Evolutionary conservation across 2,329 filamentous ascomycete genomes (phyloP).

Genomic region (Hymenoscyphus fraxineus): DNA sequence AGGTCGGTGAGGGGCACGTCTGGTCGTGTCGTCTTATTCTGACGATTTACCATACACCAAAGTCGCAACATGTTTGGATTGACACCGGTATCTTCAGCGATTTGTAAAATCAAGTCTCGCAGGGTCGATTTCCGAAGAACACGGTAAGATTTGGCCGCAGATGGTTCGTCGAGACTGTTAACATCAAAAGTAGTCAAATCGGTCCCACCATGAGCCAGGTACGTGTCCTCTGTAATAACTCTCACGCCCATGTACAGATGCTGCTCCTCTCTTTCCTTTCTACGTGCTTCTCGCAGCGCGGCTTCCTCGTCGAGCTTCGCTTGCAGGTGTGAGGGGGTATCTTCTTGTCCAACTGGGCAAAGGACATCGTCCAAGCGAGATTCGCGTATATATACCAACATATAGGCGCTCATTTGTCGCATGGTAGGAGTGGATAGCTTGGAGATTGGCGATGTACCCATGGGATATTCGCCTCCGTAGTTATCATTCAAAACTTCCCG

Average conservation of each 20-base stretch:
- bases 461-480: constrained; percentile 79
- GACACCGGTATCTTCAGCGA: constrained; percentile 67
- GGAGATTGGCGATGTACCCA: constrained; percentile 43
- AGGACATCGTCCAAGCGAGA: constrained; percentile 80
- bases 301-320: constrained; percentile 78
- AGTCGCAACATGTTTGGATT: constrained; percentile 71
- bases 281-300: constrained; percentile 67
- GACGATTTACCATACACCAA: constrained; percentile 97
- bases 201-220: constrained; percentile 75
- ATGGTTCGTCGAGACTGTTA: constrained; percentile 52
- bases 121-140: constrained; percentile 73
- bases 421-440: constrained; percentile 54
- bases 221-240: constrained; percentile 78
- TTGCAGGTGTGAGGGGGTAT: constrained; percentile 80
- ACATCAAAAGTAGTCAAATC: constrained; percentile 72
- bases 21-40: constrained; percentile 93
- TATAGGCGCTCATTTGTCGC: constrained; percentile 84
- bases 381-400: constrained; percentile 96
- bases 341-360: constrained; percentile 67
- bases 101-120: constrained; percentile 64
- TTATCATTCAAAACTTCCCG: constrained; percentile 95
- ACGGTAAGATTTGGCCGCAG: constrained; percentile 69
- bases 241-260: constrained; percentile 87
- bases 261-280: constrained; percentile 88
- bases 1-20: constrained; percentile 80